Conservation (phyloP, 805 yeast species). For the Ogataea methanolica region DNA sequence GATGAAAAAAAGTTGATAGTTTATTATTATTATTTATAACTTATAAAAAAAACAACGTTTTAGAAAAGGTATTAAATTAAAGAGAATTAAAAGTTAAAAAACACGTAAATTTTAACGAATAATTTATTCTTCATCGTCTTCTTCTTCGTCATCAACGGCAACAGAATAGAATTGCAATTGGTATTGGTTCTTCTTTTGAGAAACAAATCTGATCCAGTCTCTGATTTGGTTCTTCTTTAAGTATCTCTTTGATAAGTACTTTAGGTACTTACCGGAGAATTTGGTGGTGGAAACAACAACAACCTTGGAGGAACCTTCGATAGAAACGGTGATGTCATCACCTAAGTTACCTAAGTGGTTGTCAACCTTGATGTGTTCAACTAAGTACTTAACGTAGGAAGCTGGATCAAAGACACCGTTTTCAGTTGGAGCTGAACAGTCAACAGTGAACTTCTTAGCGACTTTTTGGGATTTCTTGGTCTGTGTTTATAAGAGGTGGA, state of each 20-base stretch:
- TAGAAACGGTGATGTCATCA: slow-evolving; percentile 82
- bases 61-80: background rate
- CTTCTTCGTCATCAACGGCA: slow-evolving; percentile 88
- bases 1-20: no score
- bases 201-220: slow-evolving; percentile 99
- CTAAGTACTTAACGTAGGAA: slow-evolving; percentile 95
- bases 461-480: slow-evolving; percentile 71
- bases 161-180: slow-evolving; percentile 98
- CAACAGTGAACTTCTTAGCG: slow-evolving; percentile 89
- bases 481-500: slow-evolving; percentile 33
- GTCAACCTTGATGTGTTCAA: slow-evolving; percentile 99
- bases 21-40: no score
- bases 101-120: background rate
- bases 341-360: slow-evolving; percentile 96
- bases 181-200: slow-evolving; percentile 93
- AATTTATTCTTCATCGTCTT: slow-evolving; percentile 54
- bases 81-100: background rate
- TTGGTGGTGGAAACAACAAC: slow-evolving; percentile 85
- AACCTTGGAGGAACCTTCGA: slow-evolving; percentile 83
- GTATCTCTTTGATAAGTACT: slow-evolving; percentile 99
- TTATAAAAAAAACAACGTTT: no score
- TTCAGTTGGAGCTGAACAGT: slow-evolving; percentile 95
- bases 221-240: slow-evolving; percentile 99
- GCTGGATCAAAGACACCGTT: slow-evolving; percentile 97
- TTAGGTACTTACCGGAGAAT: slow-evolving; percentile 99